These are phyloP conservation scores for Diplosphaera chodatii DNA, from an alignment of 139 green algal species.

Conservation along the genomic window DNA sequence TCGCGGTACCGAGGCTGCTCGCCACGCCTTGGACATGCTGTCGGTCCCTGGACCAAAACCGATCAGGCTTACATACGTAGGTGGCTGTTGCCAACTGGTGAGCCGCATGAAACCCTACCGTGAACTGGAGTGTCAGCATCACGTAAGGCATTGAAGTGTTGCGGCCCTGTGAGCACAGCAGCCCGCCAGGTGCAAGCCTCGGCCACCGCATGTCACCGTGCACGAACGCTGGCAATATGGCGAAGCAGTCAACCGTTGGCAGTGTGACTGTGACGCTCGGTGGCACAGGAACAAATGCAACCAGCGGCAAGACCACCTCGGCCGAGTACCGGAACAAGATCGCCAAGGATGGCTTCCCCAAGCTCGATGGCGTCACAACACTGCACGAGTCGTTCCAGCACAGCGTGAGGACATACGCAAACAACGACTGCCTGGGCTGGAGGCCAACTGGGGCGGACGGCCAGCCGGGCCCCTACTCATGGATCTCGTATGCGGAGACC, in stretches of 20 bases:
- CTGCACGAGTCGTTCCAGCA: constrained; percentile 56
- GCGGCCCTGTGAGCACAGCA: no score
- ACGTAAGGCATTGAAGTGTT: no score
- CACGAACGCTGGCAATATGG: no score
- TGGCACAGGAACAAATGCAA: not conserved
- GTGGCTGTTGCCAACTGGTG: no score
- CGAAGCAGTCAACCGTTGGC: not conserved
- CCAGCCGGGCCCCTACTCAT: constrained; percentile 31
- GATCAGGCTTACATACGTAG: no score
- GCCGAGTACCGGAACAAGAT: constrained; percentile 32
- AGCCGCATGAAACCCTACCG: no score
- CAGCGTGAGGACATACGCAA: constrained; percentile 32
- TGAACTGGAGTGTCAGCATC: no score
- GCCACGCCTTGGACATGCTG: no score
- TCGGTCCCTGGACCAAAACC: no score
- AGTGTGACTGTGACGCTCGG: not conserved
- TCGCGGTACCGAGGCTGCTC: no score
- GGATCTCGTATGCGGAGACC: constrained; percentile 42
- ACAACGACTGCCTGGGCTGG: constrained; percentile 46
- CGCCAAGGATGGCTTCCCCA: constrained; percentile 39
- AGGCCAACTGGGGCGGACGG: constrained; percentile 17
- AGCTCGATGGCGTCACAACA: constrained; percentile 33
- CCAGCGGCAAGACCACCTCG: not conserved
- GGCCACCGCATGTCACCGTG: no score
- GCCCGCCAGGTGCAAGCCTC: no score